Evolutionary conservation across 768 basidiomycete species (phyloP), one percentile per base, ranked within the genome.

Genomic region (Gautieria morchelliformis): DNA sequence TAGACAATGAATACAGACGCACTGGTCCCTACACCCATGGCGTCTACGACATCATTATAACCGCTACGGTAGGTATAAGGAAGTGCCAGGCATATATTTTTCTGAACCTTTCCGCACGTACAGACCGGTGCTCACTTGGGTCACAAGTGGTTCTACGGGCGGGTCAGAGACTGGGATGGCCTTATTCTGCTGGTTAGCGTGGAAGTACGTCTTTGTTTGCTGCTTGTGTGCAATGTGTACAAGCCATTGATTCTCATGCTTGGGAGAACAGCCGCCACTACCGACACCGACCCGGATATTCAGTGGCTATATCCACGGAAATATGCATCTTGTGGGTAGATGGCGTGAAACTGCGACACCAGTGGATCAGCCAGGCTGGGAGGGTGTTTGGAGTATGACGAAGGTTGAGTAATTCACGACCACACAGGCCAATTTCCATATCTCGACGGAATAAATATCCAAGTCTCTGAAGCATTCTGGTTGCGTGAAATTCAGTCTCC

Each of bases 11-110:
- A 8, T 41, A 47, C 19, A 20, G 22, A 47, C 15, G 22, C 46
- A 15, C 19, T 30, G 46, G 46, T 20, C 15, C 2, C 12, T 70
- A 71, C n/a, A 65, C 86, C 54, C 65, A 71, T 40, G 84, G 85
- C 1, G 73, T 85, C 6, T 69, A 68, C 53, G 85, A 88, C 61
- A 78, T 83, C 46, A 70, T 85, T 33, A 67, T 87, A 60, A 78
- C 78, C 12, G 85, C 85, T 54, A 74, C 77, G 68, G 82, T 83
- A 30, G 27, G 19, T 41, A 19, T 32, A 41, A 8, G 46, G 46
- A 30, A 20, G 22, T 64, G 46, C 55, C 30, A 35, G 12, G 9
- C 27, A 5, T 22, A 12, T 12, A 48, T 4, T n/a, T 20, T 17
- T 37, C 14, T 20, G 9, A 14, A 35, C 33, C 53, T 51, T 30